Percentiles rank a stretch among this genome's conserved stretches.
phyloP scores from a whole-genome alignment of 495 filamentous ascomycete species.

The Jackrogersella multiformis region DNA sequence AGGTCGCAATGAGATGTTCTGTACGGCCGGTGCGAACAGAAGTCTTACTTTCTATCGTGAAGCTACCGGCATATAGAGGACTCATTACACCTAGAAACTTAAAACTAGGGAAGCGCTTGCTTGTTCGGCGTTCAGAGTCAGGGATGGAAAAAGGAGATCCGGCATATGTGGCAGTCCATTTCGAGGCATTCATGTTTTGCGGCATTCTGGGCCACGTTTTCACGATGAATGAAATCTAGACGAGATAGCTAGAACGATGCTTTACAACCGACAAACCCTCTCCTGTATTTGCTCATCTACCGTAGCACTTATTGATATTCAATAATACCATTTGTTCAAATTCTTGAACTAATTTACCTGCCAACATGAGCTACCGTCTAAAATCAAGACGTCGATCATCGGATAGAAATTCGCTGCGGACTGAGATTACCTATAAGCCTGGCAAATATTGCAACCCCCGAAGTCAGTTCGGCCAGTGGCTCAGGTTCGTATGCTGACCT shows the following conservation, averaged over 20 bases:
- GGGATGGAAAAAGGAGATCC: constrained; percentile 33
- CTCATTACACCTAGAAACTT: not conserved
- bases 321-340: not conserved
- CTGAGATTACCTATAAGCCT: not conserved
- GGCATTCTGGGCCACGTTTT: not conserved
- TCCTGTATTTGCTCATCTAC: not conserved
- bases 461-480: constrained; percentile 20
- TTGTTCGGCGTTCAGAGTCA: constrained; percentile 40
- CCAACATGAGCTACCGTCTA: not conserved
- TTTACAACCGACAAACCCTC: not conserved
- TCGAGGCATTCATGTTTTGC: constrained; percentile 13
- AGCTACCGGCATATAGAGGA: constrained; percentile 73
- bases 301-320: not conserved
- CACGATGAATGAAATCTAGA: not conserved
- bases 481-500: constrained; percentile 3
- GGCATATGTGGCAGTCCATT: constrained; percentile 6
- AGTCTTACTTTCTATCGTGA: constrained; percentile 92
- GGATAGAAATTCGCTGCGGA: not conserved
- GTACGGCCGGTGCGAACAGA: constrained; percentile 79
- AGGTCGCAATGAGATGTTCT: constrained; percentile 79
- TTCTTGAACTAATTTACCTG: not conserved
- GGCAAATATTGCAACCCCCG: not conserved
- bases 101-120: not conserved
- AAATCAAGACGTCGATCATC: not conserved
- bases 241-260: not conserved